Evolutionary conservation across 2,329 filamentous ascomycete species (phyloP).

Genomic region (Talaromyces marneffei): DNA sequence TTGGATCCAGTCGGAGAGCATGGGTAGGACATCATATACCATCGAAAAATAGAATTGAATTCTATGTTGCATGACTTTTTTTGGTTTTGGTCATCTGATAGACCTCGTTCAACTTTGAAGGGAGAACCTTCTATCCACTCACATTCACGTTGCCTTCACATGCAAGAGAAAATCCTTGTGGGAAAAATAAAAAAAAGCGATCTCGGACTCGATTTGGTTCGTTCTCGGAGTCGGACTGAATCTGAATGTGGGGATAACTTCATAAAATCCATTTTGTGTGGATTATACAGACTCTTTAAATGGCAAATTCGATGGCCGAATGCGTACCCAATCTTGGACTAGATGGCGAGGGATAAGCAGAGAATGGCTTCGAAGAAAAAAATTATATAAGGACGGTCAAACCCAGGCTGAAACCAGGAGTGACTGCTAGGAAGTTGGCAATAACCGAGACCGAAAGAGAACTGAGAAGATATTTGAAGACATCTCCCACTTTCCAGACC

Average conservation of each 20-base stretch:
- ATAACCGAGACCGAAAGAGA: background rate
- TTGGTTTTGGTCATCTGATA: background rate
- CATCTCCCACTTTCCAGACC: too few relatives aligned
- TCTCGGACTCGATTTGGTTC: background rate
- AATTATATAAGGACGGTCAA: background rate
- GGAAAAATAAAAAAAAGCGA: background rate
- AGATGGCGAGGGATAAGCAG: too few relatives aligned
- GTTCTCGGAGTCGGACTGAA: background rate
- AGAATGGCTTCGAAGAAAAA: background rate
- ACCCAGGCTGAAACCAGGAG: background rate
- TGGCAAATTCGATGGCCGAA: too few relatives aligned
- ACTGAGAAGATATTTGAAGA: background rate
- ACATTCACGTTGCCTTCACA: background rate
- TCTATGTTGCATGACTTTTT: background rate
- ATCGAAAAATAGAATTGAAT: background rate
- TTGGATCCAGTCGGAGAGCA: background rate
- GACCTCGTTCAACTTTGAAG: too few relatives aligned
- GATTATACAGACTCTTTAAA: background rate
- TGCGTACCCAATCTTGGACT: background rate
- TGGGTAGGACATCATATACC: background rate
- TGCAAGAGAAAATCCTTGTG: background rate
- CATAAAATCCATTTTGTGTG: background rate
- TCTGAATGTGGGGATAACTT: slow-evolving; percentile 9
- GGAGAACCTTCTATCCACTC: too few relatives aligned
- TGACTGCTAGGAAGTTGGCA: background rate